Percentiles rank a stretch among this genome's conserved stretches.
Conservation (phyloP, 2,329 filamentous ascomycete species). For the Aspergillus ochraceus region DNA sequence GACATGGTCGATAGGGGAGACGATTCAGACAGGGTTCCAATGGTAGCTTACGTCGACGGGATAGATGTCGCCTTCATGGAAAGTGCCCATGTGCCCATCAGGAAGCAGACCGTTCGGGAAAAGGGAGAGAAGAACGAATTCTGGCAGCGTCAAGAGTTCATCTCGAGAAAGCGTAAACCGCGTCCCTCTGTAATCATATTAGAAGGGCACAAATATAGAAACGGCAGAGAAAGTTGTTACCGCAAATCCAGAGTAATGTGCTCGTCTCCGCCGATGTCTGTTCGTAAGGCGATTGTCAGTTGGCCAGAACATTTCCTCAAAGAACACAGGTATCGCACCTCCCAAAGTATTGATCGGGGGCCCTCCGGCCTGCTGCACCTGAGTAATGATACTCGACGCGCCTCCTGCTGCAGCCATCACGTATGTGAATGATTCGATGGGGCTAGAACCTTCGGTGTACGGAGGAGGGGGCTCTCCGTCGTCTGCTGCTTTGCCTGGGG, state of each 20-base stretch:
- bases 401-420: slow-evolving; percentile 97
- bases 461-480: slow-evolving; percentile 93
- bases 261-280: slow-evolving; percentile 84
- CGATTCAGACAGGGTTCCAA: background rate
- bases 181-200: slow-evolving; percentile 65
- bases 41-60: slow-evolving; percentile 79
- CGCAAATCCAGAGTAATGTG: slow-evolving; percentile 92
- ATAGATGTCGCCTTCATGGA: slow-evolving; percentile 89
- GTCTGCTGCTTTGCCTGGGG: slow-evolving; percentile 68
- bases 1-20: background rate
- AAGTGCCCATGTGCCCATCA: slow-evolving; percentile 91
- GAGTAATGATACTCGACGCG: slow-evolving; percentile 97
- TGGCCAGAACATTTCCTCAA: slow-evolving; percentile 12
- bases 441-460: slow-evolving; percentile 91
- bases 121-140: slow-evolving; percentile 95
- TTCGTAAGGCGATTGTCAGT: slow-evolving; percentile 7
- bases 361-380: slow-evolving; percentile 87
- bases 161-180: slow-evolving; percentile 93
- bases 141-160: slow-evolving; percentile 89
- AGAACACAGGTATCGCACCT: slow-evolving; percentile 56
- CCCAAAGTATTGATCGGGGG: slow-evolving; percentile 86
- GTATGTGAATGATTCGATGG: slow-evolving; percentile 89
- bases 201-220: slow-evolving; percentile 10
- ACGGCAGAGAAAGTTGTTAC: slow-evolving; percentile 54
- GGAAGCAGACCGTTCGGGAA: slow-evolving; percentile 98